Evolutionary conservation across 75 land plant species (phyloP).

Genomic region (Larix kaempferi): DNA sequence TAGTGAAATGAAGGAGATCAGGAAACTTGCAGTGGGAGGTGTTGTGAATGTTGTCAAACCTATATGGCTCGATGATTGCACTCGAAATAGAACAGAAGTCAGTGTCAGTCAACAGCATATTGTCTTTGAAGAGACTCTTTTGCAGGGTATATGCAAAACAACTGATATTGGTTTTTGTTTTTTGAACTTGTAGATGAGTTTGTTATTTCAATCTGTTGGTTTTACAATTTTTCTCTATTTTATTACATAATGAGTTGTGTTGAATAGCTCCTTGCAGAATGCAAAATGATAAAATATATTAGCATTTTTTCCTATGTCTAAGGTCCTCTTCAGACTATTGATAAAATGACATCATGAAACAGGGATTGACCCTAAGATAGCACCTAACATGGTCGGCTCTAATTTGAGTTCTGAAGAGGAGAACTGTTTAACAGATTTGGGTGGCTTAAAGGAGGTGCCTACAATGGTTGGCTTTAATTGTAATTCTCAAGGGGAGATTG

Average conservation of each 20-base stretch:
- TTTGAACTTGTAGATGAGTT: constrained; percentile 7
- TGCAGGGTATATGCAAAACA: constrained; percentile 32
- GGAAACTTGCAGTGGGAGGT: constrained; percentile 59
- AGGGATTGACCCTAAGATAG: neutral
- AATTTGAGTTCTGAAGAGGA: constrained; percentile 10
- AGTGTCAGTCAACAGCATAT: constrained; percentile 46
- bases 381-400: neutral
- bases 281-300: neutral
- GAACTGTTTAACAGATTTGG: neutral
- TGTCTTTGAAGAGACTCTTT: constrained; percentile 41
- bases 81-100: constrained; percentile 55
- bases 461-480: too few species aligned
- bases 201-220: neutral
- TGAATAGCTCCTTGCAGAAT: neutral
- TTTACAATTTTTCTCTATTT: constrained; percentile 4
- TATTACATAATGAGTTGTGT: neutral
- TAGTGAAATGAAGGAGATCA: constrained; percentile 72
- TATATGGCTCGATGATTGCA: constrained; percentile 90
- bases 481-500: too few species aligned
- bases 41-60: constrained; percentile 62
- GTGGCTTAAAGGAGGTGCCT: too few species aligned
- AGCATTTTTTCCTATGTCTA: neutral
- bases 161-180: too few species aligned
- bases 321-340: neutral
- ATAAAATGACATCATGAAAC: neutral